phyloP scores from a whole-genome alignment of 371 early-diverging fungal species.

The Catenaria anguillulae region DNA sequence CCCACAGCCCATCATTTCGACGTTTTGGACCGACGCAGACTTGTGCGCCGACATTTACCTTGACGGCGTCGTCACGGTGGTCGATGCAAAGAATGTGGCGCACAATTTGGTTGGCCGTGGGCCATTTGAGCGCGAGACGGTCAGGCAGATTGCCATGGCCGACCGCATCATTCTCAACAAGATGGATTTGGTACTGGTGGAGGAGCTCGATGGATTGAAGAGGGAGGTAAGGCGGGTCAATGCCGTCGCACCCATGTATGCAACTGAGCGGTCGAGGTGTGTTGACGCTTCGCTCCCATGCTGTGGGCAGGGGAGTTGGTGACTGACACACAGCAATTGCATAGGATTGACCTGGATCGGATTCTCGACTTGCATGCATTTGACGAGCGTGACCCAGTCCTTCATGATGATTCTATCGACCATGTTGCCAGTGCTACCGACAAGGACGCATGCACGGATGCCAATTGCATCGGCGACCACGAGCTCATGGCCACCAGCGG shows the following conservation, averaged over 20 bases:
- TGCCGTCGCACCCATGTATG: slow-evolving; percentile 17
- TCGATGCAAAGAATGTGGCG: slow-evolving; percentile 55
- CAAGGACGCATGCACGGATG: no score
- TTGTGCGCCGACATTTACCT: slow-evolving; percentile 72
- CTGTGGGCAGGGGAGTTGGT: no score
- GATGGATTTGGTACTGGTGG: slow-evolving; percentile 51
- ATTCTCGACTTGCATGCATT: slow-evolving; percentile 6
- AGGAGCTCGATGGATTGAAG: background rate
- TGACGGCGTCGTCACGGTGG: slow-evolving; percentile 85
- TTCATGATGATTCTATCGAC: no score
- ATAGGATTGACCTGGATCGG: background rate
- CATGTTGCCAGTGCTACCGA: no score
- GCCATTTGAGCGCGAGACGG: slow-evolving; percentile 5
- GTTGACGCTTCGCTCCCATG: no score
- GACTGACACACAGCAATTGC: no score
- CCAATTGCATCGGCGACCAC: no score
- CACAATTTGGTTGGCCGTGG: slow-evolving; percentile 14
- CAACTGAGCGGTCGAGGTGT: slow-evolving; percentile 8
- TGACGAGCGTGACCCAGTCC: background rate
- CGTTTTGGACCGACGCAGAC: slow-evolving; percentile 94
- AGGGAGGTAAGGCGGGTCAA: slow-evolving; percentile 14
- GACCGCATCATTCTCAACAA: slow-evolving; percentile 92
- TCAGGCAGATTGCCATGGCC: slow-evolving; percentile 84
- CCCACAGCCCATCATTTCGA: slow-evolving; percentile 77
- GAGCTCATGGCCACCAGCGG: no score